Conservation (phyloP, 768 basidiomycete genomes). For the Artomyces pyxidatus region DNA sequence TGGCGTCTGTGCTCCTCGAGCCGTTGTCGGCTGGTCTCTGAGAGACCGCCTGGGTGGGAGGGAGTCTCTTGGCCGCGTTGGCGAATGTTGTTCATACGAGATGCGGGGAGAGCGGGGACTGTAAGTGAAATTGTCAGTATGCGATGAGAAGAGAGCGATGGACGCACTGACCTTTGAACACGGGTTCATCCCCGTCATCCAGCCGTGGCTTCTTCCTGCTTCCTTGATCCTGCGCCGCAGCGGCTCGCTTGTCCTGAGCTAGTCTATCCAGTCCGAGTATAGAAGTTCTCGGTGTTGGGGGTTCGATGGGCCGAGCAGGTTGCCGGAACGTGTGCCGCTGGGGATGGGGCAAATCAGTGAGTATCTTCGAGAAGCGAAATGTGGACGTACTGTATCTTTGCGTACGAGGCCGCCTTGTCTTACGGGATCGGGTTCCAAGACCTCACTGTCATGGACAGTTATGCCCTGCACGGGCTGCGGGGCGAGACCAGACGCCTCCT, state of each 20-base stretch:
- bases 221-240: slow-evolving; percentile 32
- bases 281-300: slow-evolving; percentile 72
- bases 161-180: slow-evolving; percentile 73
- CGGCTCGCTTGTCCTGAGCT: slow-evolving; percentile 78
- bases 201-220: slow-evolving; percentile 62
- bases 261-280: slow-evolving; percentile 82
- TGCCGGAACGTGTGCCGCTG: slow-evolving; percentile 78
- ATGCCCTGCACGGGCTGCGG: slow-evolving; percentile 64
- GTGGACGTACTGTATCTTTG: slow-evolving; percentile 46
- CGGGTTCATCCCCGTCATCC: slow-evolving; percentile 45
- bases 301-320: slow-evolving; percentile 65
- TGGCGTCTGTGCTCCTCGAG: slow-evolving; percentile 73
- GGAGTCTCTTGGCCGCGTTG: slow-evolving; percentile 87
- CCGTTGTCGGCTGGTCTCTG: slow-evolving; percentile 58
- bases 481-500: slow-evolving; percentile 43
- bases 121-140: neutral
- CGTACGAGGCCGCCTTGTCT: slow-evolving; percentile 74
- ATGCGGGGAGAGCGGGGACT: slow-evolving; percentile 76
- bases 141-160: neutral
- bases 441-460: slow-evolving; percentile 70
- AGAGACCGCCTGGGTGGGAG: slow-evolving; percentile 85
- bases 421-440: slow-evolving; percentile 72
- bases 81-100: slow-evolving; percentile 48
- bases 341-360: slow-evolving; percentile 3
- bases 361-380: neutral